Evolutionary conservation across 1,284 basidiomycete species (phyloP), one percentile per base, ranked within the genome.

Genomic region (Leccinum pallidistipes): DNA sequence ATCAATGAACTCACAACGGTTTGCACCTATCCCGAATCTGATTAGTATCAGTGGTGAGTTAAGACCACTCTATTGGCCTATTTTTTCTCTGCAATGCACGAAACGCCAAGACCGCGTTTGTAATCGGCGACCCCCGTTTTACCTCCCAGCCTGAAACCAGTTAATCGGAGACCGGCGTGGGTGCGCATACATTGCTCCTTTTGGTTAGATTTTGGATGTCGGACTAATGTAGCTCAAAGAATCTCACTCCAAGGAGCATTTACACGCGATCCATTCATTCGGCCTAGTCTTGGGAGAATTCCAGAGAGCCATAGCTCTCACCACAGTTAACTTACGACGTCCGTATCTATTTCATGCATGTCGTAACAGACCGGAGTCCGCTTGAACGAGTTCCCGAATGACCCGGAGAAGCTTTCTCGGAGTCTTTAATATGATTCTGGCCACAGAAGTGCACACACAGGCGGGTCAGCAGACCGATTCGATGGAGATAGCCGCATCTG

Each of bases 231-330:
- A 31, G n/a, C 5, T 31, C 31, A 29, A 31, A 38, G 3, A 18
- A 34, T 29, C 36, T 24, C 14, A 32, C 14, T 45, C 18, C 67
- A 63, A 53, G 64, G 68, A 66, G 9, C 40, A 14, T 21, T 56
- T 32, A 27, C 40, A 45, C n/a, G 38, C 32, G 36, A 38, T 32
- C 52, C 59, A 34, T 18, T 9, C 45, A 58, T 27, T 52, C 43
- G 24, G 31, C 31, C 9, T 27, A 32, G 36, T 27, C 12, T 32
- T 9, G 8, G 55, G 14, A 16, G 18, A 32, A 45, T 29, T n/a
- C 14, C 12, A 31, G 43, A 36, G 32, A 24, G 31, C 47, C 24
- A 27, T 45, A 27, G 50, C 34, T 65, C 58, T 56, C 65, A 65
- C 55, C 40, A 29, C 31, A 7, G 12, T 65, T 10, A 31, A 31